phyloP scores from a whole-genome alignment of 2,329 filamentous ascomycete genomes.

The Pestalotiopsis sp. region DNA sequence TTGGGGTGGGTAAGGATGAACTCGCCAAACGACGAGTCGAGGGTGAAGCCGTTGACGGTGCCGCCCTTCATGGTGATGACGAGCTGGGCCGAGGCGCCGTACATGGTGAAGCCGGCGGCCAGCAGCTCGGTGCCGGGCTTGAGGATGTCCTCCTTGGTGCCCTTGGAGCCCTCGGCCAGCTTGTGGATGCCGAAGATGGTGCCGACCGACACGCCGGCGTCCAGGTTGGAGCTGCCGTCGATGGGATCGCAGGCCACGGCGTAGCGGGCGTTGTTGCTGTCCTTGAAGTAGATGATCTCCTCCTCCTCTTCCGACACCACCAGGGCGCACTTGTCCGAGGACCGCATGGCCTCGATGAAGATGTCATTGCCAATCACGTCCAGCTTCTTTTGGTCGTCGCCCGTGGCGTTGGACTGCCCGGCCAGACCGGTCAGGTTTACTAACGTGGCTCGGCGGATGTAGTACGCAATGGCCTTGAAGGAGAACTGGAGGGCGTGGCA shows the following conservation, averaged over 20 bases:
- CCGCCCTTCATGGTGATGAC: slow-evolving; percentile 97
- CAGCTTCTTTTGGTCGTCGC: slow-evolving; percentile 99
- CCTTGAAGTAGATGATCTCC: slow-evolving; percentile 83
- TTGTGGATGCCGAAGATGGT: slow-evolving; percentile 97
- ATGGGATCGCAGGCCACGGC: slow-evolving; percentile 97
- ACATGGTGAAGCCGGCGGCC: slow-evolving; percentile 99
- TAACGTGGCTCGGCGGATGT: slow-evolving; percentile 92
- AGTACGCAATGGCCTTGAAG: slow-evolving; percentile 99
- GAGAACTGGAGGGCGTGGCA: slow-evolving; percentile 98
- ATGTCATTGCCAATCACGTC: slow-evolving; percentile 99
- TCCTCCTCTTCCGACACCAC: slow-evolving; percentile 99
- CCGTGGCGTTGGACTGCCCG: slow-evolving; percentile 91
- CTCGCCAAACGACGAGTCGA: slow-evolving; percentile 95
- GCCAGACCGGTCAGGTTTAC: slow-evolving; percentile 96
- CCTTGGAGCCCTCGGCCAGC: slow-evolving; percentile 74
- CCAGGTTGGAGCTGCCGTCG: slow-evolving; percentile 95
- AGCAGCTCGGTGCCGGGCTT: slow-evolving; percentile 89
- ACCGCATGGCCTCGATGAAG: slow-evolving; percentile 94
- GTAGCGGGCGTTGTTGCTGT: slow-evolving; percentile 78
- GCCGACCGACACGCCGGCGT: slow-evolving; percentile 95
- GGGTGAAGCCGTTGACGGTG: slow-evolving; percentile 93
- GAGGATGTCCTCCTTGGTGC: slow-evolving; percentile 83
- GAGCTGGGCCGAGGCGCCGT: slow-evolving; percentile 93
- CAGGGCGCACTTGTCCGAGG: slow-evolving; percentile 85
- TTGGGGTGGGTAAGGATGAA: slow-evolving; percentile 97